A percentile compares a stretch with the other conserved stretches of the same genome.
Evolutionary conservation across 1,284 basidiomycete genomes (phyloP).

Genomic region (Rhodotorula mucilaginosa): DNA sequence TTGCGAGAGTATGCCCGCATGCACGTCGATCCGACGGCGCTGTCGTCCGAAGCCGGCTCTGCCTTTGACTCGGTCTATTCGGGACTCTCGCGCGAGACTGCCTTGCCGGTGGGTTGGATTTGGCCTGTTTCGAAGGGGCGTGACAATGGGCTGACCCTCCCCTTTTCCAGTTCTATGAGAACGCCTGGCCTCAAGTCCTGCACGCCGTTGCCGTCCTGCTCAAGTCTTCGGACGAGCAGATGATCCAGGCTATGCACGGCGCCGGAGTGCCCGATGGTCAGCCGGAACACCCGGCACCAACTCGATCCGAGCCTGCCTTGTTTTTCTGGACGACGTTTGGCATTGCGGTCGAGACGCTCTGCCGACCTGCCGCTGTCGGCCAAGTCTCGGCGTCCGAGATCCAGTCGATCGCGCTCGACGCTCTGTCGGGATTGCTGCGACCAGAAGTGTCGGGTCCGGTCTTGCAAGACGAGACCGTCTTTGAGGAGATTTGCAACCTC

Average conservation of each 20-base stretch:
- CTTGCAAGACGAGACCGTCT: conserved; percentile 73
- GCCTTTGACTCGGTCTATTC: conserved; percentile 74
- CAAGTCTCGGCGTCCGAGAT: conserved; percentile 45
- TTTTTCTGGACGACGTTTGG: conserved; percentile 91
- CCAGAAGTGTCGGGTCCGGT: conserved; percentile 77
- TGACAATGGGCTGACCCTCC: too few species aligned
- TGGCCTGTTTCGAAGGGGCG: too few species aligned
- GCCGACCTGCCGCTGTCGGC: conserved; percentile 59
- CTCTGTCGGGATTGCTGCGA: conserved; percentile 72
- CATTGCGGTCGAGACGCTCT: conserved; percentile 84
- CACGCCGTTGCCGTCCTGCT: conserved; percentile 82
- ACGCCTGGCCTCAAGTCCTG: conserved; percentile 78
- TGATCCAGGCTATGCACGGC: conserved; percentile 79
- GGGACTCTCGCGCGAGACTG: conserved; percentile 81
- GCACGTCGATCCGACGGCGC: conserved; percentile 78
- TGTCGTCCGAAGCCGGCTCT: conserved; percentile 52
- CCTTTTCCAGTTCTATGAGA: conserved; percentile 73
- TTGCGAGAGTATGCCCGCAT: conserved; percentile 90
- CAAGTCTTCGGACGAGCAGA: conserved; percentile 64
- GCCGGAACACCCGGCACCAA: conserved; percentile 15
- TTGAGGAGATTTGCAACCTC: conserved; percentile 84
- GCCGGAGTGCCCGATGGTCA: conserved; percentile 51
- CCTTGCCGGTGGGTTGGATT: conserved; percentile 68
- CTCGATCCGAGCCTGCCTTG: conserved; percentile 62
- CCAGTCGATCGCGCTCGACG: conserved; percentile 65